Evolutionary conservation across 2,329 filamentous ascomycete genomes (phyloP).

Genomic region (Pseudogymnoascus pannorum): DNA sequence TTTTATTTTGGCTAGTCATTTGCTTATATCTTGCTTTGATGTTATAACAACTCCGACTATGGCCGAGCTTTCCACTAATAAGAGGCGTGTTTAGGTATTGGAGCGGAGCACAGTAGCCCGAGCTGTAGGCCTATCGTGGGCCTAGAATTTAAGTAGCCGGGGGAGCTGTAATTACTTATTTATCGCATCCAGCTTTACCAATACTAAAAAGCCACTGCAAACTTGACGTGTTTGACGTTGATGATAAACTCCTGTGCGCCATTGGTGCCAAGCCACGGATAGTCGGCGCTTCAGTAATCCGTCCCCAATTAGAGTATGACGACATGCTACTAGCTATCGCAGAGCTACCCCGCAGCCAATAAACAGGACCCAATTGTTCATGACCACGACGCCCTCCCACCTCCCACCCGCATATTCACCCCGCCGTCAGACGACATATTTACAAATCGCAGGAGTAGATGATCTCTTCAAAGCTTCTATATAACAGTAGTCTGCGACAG

Average conservation of each 20-base stretch:
- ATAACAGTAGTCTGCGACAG: constrained; percentile 2
- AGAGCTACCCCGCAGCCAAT: neutral
- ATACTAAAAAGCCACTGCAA: neutral
- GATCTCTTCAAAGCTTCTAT: neutral
- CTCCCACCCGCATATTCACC: neutral
- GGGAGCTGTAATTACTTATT: neutral
- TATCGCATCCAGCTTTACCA: neutral
- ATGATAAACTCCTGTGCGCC: neutral
- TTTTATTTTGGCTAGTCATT: neutral
- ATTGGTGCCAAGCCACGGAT: neutral
- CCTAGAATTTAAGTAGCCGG: neutral
- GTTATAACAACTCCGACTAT: neutral
- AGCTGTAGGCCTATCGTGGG: neutral
- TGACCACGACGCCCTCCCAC: neutral
- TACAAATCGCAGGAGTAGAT: constrained; percentile 6
- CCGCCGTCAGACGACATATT: neutral
- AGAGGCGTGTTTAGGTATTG: neutral
- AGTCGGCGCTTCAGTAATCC: neutral
- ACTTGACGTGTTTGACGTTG: neutral
- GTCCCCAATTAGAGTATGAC: neutral
- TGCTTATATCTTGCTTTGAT: neutral
- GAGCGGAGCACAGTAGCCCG: neutral
- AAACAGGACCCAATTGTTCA: neutral
- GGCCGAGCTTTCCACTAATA: constrained; percentile 1
- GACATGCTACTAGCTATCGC: neutral